Base-by-base conservation (phyloP, 805 yeast species). In the Yamadazyma scolyti region DNA sequence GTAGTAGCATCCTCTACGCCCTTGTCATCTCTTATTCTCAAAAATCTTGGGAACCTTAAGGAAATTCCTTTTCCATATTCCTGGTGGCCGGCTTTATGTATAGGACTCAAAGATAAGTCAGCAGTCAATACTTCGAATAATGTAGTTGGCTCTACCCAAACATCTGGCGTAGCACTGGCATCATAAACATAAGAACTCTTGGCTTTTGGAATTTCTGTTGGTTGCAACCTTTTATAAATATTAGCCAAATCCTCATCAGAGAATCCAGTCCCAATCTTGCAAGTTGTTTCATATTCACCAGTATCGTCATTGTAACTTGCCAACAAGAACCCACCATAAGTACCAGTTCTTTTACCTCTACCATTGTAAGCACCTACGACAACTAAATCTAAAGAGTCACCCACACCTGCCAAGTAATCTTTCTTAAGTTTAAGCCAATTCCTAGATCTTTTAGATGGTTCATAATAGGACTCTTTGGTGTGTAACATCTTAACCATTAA, bases 251-350 rank as follows among this genome's bases (percentile, higher is more conserved):
- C 73, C 42, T 64, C 97, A 43, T 93, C 98, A 23, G 88, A 76
- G 51, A 93, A 93, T 0, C 98, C 98, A 1, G 98, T 93, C 28
- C 98, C 98, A 33, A 94, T 89, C 55, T 93, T 93, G 63, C 98
- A 93, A 24, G 95, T 82, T 0, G 97, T 84, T 56, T 93, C 97
- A 53, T 75, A 87, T 48, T 89, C 97, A 14, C 94, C 97, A 0
- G 87, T 75, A 36, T 90, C 96, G 34, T 78, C 79, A 49, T 93
- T 93, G 52, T 87, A 90, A 18, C 94, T 82, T 0, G 95, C 97
- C 30, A 93, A 65, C 23, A 93, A 57, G 50, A 89, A 93, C 2
- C 97, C 98, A 31, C 98, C 98, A 54, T 90, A 93, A 39, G 82
- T 73, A 8, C 95, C 96, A 0, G 97, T 89, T 51, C 98, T 75